Evolutionary conservation across 352 stramenopile species (phyloP).

Genomic region (Phytophthora idaei): DNA sequence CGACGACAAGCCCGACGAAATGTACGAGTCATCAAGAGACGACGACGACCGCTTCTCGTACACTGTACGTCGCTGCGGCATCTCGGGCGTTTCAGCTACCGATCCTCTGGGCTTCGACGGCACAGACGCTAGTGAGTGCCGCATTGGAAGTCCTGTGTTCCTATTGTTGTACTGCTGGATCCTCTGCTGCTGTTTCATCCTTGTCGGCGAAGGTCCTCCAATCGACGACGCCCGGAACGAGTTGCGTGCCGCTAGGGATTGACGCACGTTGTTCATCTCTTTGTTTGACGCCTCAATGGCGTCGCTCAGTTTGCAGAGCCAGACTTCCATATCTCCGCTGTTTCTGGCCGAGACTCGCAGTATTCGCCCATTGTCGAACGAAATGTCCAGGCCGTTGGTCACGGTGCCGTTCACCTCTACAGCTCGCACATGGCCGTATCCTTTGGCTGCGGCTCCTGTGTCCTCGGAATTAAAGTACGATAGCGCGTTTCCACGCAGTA

Average conservation of each 20-base stretch:
- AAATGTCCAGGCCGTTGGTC: conserved; percentile 71
- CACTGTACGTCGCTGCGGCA: conserved; percentile 24
- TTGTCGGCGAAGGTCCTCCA: conserved; percentile 34
- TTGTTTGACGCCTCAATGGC: conserved; percentile 64
- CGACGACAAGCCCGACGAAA: conserved; percentile 36
- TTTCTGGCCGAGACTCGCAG: conserved; percentile 73
- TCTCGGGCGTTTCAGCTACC: conserved; percentile 20
- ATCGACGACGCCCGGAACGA: conserved; percentile 52
- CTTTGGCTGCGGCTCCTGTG: conserved; percentile 74
- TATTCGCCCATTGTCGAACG: conserved; percentile 77
- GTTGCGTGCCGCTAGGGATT: conserved; percentile 48
- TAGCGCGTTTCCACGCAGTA: conserved; percentile 72
- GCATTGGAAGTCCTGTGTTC: conserved; percentile 26
- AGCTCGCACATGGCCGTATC: conserved; percentile 73
- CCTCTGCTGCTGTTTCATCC: conserved; percentile 36
- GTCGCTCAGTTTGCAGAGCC: conserved; percentile 75
- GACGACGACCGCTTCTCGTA: conserved; percentile 46
- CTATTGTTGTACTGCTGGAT: conserved; percentile 28
- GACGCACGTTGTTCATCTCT: conserved; percentile 64
- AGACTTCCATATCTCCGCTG: conserved; percentile 70
- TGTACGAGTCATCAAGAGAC: conserved; percentile 38
- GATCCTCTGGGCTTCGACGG: conserved; percentile 42
- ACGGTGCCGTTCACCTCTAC: conserved; percentile 77
- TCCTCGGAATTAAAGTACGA: conserved; percentile 87
- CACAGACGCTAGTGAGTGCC: conserved; percentile 54